These are phyloP conservation scores for Aspergillus awamori DNA, from an alignment of 2,329 filamentous ascomycete genomes.

Conservation along the genomic window DNA sequence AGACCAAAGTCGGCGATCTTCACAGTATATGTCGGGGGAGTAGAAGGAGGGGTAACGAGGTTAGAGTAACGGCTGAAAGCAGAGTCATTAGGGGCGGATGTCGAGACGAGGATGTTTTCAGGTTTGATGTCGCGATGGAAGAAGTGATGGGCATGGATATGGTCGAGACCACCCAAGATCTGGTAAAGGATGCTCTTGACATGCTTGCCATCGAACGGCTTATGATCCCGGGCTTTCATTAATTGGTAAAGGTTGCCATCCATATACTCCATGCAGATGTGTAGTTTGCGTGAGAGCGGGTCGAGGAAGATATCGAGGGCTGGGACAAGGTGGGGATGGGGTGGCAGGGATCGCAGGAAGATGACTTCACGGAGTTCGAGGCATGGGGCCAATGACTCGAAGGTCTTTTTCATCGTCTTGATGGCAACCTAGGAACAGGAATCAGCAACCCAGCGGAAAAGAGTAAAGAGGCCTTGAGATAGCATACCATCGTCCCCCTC, in stretches of 20 bases:
- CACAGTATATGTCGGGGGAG: constrained; percentile 89
- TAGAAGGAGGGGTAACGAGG: constrained; percentile 91
- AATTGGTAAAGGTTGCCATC: constrained; percentile 98
- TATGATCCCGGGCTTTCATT: constrained; percentile 98
- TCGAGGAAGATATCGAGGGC: constrained; percentile 98
- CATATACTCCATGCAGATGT: constrained; percentile 99
- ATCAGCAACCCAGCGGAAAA: constrained; percentile 18
- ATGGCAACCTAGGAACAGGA: constrained; percentile 75
- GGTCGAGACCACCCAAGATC: constrained; percentile 92
- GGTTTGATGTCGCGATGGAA: constrained; percentile 99
- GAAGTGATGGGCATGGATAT: constrained; percentile 96
- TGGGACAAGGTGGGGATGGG: constrained; percentile 90
- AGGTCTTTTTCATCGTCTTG: constrained; percentile 99
- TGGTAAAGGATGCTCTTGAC: constrained; percentile 98
- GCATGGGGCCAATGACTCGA: constrained; percentile 87
- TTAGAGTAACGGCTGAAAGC: constrained; percentile 92
- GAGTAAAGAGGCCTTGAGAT: not conserved
- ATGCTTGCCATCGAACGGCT: constrained; percentile 82
- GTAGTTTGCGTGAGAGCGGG: constrained; percentile 91
- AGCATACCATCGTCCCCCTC: constrained; percentile 83
- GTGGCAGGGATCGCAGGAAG: constrained; percentile 85
- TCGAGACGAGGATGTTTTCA: constrained; percentile 96
- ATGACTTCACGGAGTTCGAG: constrained; percentile 95
- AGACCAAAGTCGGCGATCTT: constrained; percentile 99
- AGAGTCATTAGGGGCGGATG: constrained; percentile 81